Base-by-base conservation (phyloP, 2,329 filamentous ascomycete species). In the Trichoderma sp. region DNA sequence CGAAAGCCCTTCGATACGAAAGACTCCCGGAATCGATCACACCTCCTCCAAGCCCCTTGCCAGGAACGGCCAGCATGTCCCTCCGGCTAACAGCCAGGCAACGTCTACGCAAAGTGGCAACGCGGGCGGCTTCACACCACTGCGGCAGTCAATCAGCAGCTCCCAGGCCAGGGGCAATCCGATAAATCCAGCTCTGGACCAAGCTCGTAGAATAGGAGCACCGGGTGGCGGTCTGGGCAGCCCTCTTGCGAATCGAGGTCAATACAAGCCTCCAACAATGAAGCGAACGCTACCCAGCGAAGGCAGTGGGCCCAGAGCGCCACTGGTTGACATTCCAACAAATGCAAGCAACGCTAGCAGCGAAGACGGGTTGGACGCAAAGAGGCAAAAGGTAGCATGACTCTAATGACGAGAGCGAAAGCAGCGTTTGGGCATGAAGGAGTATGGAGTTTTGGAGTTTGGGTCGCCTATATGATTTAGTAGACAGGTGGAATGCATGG, bases 11-110 rank as follows among this genome's bases (percentile, higher is more conserved):
- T 95, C 93, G 0, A 93, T 97, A 75, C 88, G 92, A 70, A 94
- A 94, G 76, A 97, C 94, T 0, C 91, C 91, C 0, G 94, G 94
- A 2, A 86, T 97, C 45, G 93, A 97, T 74, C 92, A 96, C 75
- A 88, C 81, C 25, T 90, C 87, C 61, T 94, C 91, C 5, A 89
- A 90, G 63, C 92, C 93, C 0, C 80, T 97, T 2, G 85, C 84
- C 4, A 86, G 84, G 70, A 84, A 82, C 54, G 80, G 83, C 0
- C 82, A 86, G 70, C 86, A 89, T 68, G 80, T 87, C 0, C 76
- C 83, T 1, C 82, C 84, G 1, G 56, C 74, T n/a, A 74, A 67
- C 70, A 76, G 72, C 69, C 77, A 79, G 64, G 64, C 71, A 22
- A 45, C 70, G n/a, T 64, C 72, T 27, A 69, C 69, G n/a, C 64